phyloP scores from a whole-genome alignment of 148 eudicot species.

The Camellia sinensis region DNA sequence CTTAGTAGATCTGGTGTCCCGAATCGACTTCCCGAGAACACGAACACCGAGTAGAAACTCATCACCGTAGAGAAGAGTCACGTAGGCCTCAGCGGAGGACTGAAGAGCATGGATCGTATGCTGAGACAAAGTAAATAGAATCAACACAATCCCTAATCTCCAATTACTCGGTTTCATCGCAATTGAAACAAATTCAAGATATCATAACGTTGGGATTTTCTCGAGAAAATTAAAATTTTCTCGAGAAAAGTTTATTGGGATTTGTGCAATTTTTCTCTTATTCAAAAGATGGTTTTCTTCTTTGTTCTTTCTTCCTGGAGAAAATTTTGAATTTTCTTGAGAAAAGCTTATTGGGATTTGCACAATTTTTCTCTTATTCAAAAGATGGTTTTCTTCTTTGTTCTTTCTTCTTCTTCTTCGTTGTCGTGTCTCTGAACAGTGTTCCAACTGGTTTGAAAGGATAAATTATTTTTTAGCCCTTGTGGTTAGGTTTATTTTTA shows the following conservation, averaged over 20 bases:
- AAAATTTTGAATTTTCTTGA: not conserved
- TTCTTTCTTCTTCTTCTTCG: too few relatives aligned
- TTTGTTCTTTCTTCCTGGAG: too few relatives aligned
- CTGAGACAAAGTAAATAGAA: slow-evolving; percentile 23
- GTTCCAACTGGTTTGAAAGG: not conserved
- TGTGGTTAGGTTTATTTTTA: too few relatives aligned
- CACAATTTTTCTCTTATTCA: not conserved
- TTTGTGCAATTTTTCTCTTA: not conserved
- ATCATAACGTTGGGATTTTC: not conserved
- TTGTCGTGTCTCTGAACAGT: too few relatives aligned
- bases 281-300: too few relatives aligned
- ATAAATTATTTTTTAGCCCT: not conserved
- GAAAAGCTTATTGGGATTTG: not conserved
- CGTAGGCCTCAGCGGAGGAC: slow-evolving; percentile 68
- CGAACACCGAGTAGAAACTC: slow-evolving; percentile 85
- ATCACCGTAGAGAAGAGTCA: slow-evolving; percentile 85
- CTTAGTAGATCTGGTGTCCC: slow-evolving; percentile 62
- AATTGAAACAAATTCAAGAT: not conserved
- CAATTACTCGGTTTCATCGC: slow-evolving; percentile 42
- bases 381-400: too few relatives aligned
- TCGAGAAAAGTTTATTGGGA: too few relatives aligned
- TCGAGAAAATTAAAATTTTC: not conserved
- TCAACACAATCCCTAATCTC: slow-evolving; percentile 37
- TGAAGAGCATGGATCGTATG: slow-evolving; percentile 21
- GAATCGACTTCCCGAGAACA: slow-evolving; percentile 79